Evolutionary conservation across 2,329 filamentous ascomycete genomes (phyloP), one percentile per base, ranked within the genome.

Genomic region (Cordyceps cicadae): DNA sequence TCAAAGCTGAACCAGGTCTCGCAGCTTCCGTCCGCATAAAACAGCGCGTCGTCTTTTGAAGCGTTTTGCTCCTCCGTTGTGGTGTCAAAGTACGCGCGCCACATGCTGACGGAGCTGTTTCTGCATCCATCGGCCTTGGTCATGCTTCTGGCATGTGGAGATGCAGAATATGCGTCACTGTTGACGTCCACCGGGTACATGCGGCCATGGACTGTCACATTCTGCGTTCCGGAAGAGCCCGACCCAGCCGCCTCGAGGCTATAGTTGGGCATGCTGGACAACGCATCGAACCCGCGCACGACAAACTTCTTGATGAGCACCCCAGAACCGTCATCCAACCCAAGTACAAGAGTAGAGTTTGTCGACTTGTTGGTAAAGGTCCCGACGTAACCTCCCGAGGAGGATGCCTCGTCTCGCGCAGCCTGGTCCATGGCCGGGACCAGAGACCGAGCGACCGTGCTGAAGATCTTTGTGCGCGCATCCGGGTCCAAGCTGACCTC

Each of bases 351-450:
- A 15, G 67, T 75, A 0, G 77, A 78, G 66, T 77, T 75, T 19
- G 69, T 74, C 1, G 62, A 62, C 8, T 65, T 63, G 43, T 79
- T 74, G 1, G 59, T 58, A 62, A 77, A 81, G 0, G 68, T 72
- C 29, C 78, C 77, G 0, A 65, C 71, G 60, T 73, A 73, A 0
- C 61, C 63, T 3, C 62, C 29, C 37, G 62, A 39, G 0, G 59
- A 34, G 14, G 55, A 54, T 0, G 74, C 71, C 50, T 79, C 71
- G 6, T 70, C 67, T 17, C 74, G 72, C 8, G 76, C 71, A 1
- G 76, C 77, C 24, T 71, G 66, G 45, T 81, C 78, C 8, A 81
- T 61, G 0, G 73, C 76, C 0, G 76, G 76, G 0, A 80, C 60
- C 0, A 81, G 63, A 0, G 62, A 62, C 41, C 70, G 63, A 11